Conservation (phyloP, 345 rosid species). For the Punica granatum region DNA sequence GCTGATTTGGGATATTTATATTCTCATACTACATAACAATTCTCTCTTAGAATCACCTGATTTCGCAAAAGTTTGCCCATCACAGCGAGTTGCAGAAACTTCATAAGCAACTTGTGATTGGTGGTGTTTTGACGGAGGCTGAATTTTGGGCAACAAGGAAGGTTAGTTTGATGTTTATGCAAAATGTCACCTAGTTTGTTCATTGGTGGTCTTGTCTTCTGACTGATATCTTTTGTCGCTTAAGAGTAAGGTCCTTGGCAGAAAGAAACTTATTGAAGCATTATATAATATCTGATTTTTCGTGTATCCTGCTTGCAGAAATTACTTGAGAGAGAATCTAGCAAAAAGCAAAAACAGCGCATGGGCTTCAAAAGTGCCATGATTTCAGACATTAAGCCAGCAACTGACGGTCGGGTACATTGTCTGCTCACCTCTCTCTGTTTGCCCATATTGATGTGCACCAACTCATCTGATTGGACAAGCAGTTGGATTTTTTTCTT, state of each 20-base stretch:
- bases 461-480: not conserved
- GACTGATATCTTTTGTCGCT: not conserved
- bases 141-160: conserved; percentile 98
- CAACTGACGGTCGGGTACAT: conserved; percentile 86
- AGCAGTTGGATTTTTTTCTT: too few relatives aligned
- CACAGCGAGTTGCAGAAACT: conserved; percentile 74
- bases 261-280: not conserved
- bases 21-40: not conserved
- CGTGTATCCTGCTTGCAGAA: conserved; percentile 42
- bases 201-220: not conserved
- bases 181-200: conserved; percentile 2
- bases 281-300: not conserved
- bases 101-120: conserved; percentile 60
- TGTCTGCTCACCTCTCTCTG: conserved; percentile 8
- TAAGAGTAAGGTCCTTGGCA: not conserved
- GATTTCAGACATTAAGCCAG: conserved; percentile 73
- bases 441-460: conserved; percentile 1
- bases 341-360: conserved; percentile 61
- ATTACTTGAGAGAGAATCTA: conserved; percentile 54
- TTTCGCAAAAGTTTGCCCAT: conserved; percentile 11
- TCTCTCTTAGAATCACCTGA: conserved; percentile 11
- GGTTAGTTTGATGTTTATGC: conserved; percentile 28
- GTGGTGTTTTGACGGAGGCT: conserved; percentile 60
- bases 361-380: conserved; percentile 82
- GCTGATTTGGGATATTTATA: not conserved